Evolutionary conservation across 129 eudicot genomes (phyloP).

Genomic region (Kitagawia praeruptora): DNA sequence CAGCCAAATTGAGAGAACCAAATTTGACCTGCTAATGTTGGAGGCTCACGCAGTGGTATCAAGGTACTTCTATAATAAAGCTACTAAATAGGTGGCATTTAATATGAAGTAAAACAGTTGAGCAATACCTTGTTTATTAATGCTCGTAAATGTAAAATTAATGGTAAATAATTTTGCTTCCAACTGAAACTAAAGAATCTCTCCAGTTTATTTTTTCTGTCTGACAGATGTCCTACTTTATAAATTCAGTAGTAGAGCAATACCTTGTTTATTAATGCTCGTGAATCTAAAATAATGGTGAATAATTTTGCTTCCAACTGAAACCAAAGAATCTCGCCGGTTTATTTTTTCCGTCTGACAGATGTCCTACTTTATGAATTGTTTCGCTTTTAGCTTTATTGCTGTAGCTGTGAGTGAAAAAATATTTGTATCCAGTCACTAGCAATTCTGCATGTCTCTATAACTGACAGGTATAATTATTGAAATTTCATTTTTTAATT

Average conservation of each 20-base stretch:
- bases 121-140: not conserved
- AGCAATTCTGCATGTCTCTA: not conserved
- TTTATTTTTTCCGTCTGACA: not conserved
- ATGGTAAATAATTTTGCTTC: not conserved
- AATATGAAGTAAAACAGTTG: not conserved
- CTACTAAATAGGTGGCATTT: not conserved
- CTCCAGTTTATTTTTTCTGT: not conserved
- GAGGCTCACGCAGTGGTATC: constrained; percentile 71
- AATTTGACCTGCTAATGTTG: constrained; percentile 63
- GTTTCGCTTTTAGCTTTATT: not conserved
- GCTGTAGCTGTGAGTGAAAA: not conserved
- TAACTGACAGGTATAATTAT: not conserved
- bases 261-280: not conserved
- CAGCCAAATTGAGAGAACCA: constrained; percentile 26
- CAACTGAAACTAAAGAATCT: not conserved
- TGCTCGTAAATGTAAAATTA: not conserved
- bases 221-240: not conserved
- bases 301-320: not conserved
- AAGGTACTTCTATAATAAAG: constrained; percentile 38
- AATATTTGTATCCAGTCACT: not conserved
- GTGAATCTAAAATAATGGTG: not conserved
- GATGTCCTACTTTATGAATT: not conserved
- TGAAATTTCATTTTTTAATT: not conserved
- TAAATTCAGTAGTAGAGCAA: not conserved
- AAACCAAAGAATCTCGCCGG: not conserved